Percentiles rank a stretch among this genome's conserved stretches.
These are phyloP conservation scores for Maudiozyma saulgeensis DNA, from an alignment of 805 yeast genomes.

Conservation along the genomic window DNA sequence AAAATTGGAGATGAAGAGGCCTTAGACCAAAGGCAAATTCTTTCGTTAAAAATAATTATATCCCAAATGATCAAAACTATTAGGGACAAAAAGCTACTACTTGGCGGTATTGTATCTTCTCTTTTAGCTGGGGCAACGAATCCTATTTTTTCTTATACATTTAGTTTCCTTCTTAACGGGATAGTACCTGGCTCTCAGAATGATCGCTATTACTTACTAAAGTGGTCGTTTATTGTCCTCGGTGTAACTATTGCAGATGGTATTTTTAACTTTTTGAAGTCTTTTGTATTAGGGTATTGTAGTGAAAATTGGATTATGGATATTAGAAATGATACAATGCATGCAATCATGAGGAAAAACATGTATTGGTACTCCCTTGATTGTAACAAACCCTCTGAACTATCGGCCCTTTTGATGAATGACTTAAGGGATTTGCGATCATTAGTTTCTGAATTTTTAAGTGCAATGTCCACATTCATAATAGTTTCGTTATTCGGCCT, in stretches of 20 bases:
- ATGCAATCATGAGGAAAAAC: slow-evolving; percentile 41
- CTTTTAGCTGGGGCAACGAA: slow-evolving; percentile 51
- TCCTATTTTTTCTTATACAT: slow-evolving; percentile 72
- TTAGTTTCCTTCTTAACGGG: slow-evolving; percentile 59
- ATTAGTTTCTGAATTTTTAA: slow-evolving; percentile 52
- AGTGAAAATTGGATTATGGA: slow-evolving; percentile 60
- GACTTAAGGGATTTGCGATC: slow-evolving; percentile 72
- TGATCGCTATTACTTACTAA: slow-evolving; percentile 30
- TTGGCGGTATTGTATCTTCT: slow-evolving; percentile 45
- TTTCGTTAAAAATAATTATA: slow-evolving; percentile 24
- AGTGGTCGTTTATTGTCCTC: slow-evolving; percentile 64
- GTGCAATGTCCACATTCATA: slow-evolving; percentile 43
- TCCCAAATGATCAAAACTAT: slow-evolving; percentile 20
- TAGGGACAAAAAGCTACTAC: slow-evolving; percentile 22
- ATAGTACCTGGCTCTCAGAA: slow-evolving; percentile 41
- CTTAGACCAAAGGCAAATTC: slow-evolving; percentile 6
- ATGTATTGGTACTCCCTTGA: slow-evolving; percentile 42
- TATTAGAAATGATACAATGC: slow-evolving; percentile 43
- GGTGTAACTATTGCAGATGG: slow-evolving; percentile 60
- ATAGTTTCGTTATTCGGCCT: slow-evolving; percentile 51
- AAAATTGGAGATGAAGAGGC: not conserved
- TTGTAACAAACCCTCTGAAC: slow-evolving; percentile 37
- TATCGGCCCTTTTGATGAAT: slow-evolving; percentile 63
- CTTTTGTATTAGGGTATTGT: slow-evolving; percentile 41
- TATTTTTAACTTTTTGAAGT: slow-evolving; percentile 40